Conservation (phyloP, 306 rosid species). For the Vigna trinervia region DNA sequence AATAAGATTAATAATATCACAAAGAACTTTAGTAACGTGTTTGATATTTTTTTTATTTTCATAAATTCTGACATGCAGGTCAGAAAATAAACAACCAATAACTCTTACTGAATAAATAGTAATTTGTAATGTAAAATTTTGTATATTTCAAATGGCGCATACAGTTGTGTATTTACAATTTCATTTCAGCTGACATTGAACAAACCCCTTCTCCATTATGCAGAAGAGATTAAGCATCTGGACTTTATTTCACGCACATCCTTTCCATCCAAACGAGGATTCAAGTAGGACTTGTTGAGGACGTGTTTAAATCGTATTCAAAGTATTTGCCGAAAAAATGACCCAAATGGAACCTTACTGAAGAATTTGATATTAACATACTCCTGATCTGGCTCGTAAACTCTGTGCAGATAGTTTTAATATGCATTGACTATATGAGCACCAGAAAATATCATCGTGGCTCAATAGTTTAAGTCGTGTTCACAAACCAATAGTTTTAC, state of each 20-base stretch:
- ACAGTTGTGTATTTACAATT: neutral
- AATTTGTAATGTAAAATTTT: no score
- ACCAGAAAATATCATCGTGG: neutral
- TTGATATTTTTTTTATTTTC: neutral
- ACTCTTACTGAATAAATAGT: no score
- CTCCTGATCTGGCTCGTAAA: neutral
- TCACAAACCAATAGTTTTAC: neutral
- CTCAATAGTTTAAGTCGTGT: neutral
- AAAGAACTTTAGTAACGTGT: neutral
- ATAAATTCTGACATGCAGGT: neutral
- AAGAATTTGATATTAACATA: neutral
- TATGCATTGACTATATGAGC: slow-evolving; percentile 1
- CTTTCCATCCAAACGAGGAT: neutral
- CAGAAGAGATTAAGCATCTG: neutral
- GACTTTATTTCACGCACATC: neutral
- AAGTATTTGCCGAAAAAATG: neutral
- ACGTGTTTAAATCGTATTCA: neutral
- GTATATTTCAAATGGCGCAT: neutral
- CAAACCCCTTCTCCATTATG: neutral
- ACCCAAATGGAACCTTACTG: slow-evolving; percentile 3
- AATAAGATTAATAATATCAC: neutral
- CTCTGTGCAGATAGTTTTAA: neutral
- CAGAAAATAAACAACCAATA: neutral
- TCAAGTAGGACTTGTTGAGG: neutral
- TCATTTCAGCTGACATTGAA: neutral